Evolutionary conservation across 441 rosid genomes (phyloP).

Genomic region (Corymbia calophylla): DNA sequence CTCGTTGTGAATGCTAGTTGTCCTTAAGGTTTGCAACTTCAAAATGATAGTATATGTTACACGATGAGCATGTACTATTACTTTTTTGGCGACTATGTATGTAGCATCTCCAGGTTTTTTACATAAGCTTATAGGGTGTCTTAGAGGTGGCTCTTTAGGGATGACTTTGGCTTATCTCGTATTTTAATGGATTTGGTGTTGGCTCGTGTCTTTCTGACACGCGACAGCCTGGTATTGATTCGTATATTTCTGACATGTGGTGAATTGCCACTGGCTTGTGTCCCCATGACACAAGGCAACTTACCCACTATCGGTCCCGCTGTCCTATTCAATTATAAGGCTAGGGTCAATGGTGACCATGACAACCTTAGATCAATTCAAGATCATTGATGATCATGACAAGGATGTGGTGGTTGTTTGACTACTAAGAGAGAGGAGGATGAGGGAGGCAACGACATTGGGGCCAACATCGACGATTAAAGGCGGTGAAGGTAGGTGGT

Average conservation of each 20-base stretch:
- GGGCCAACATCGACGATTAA: not conserved
- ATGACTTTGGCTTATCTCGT: not conserved
- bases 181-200: not conserved
- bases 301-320: not conserved
- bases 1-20: not conserved
- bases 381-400: not conserved
- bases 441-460: not conserved
- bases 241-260: rapidly evolving
- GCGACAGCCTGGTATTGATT: rapidly evolving
- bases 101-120: not conserved
- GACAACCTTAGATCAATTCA: not conserved
- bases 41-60: not conserved
- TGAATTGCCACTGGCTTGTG: not conserved
- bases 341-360: not conserved
- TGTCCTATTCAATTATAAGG: not conserved
- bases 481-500: not conserved
- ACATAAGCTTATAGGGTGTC: not conserved
- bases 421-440: not conserved
- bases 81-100: not conserved
- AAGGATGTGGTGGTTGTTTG: not conserved
- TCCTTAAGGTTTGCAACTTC: not conserved
- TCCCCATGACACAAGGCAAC: not conserved
- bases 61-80: not conserved
- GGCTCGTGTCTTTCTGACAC: rapidly evolving
- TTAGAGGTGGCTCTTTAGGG: not conserved